Evolutionary conservation across 116 monocot species (phyloP).

Genomic region (Iris pallida): DNA sequence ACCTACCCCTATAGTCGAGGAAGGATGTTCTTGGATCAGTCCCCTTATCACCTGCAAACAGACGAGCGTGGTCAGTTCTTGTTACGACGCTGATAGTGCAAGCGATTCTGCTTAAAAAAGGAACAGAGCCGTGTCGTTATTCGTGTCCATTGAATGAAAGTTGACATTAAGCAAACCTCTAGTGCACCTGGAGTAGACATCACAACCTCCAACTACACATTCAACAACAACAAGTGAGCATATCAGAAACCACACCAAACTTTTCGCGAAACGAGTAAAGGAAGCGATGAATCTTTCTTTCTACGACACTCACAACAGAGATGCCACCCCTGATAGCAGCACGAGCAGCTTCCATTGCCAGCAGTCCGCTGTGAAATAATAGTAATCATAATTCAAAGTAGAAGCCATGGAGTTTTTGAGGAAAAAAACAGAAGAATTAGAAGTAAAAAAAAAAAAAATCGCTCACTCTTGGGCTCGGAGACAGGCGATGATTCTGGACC

Average conservation of each 20-base stretch:
- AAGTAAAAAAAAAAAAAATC: constrained; percentile 4
- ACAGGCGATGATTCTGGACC: constrained; percentile 65
- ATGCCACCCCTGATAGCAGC: constrained; percentile 75
- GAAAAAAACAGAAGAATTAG: not conserved
- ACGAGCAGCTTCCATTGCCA: constrained; percentile 71
- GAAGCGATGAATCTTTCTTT: not conserved
- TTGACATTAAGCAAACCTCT: constrained; percentile 38
- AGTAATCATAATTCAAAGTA: not conserved
- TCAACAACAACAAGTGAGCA: constrained; percentile 11
- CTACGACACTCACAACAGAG: constrained; percentile 51
- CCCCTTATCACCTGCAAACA: constrained; percentile 50
- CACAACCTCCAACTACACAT: constrained; percentile 78
- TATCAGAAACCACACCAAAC: not conserved
- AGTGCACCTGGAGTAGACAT: constrained; percentile 78
- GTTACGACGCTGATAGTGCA: not conserved
- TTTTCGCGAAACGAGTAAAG: not conserved
- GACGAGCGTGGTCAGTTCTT: constrained; percentile 2
- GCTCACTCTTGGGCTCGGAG: constrained; percentile 63
- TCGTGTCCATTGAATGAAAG: no score
- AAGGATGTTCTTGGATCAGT: constrained; percentile 46
- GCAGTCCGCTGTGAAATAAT: constrained; percentile 27
- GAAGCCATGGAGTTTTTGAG: not conserved
- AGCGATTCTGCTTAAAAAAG: not conserved
- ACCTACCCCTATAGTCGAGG: constrained; percentile 59
- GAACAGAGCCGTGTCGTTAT: no score